A percentile compares a stretch with the other conserved stretches of the same genome.
phyloP scores from a whole-genome alignment of 176 grass and related monocot species.

The Cenchrus purpureus region DNA sequence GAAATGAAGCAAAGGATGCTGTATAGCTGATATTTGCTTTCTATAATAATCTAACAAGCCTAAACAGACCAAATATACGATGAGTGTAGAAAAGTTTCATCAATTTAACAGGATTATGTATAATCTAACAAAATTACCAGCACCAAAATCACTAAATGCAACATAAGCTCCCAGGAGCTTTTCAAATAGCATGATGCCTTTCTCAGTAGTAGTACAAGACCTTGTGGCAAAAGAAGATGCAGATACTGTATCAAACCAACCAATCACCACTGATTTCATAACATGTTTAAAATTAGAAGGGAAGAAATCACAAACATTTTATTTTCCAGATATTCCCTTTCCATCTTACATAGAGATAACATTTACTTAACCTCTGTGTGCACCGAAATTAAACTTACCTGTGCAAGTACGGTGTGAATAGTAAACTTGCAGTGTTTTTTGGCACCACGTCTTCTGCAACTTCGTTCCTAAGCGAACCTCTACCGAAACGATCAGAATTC shows the following conservation, averaged over 20 bases:
- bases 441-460: conserved; percentile 37
- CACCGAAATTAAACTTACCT: conserved; percentile 36
- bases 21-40: background rate
- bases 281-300: conserved; percentile 3
- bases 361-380: background rate
- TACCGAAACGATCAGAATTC: conserved; percentile 32
- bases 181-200: background rate
- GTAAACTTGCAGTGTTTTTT: conserved; percentile 32
- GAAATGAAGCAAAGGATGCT: background rate
- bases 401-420: conserved; percentile 54
- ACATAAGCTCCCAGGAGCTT: background rate
- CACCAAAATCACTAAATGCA: conserved; percentile 10
- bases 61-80: background rate
- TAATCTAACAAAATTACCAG: background rate
- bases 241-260: background rate
- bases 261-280: background rate
- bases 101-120: background rate
- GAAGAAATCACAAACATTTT: conserved; percentile 12
- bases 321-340: no score
- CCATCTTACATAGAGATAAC: background rate
- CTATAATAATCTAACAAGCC: background rate
- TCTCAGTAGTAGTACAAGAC: background rate
- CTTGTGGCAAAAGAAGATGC: background rate
- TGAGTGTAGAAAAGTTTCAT: background rate
- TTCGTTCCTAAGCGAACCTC: conserved; percentile 42